phyloP scores from a whole-genome alignment of 2,329 filamentous ascomycete genomes.

The Ilyonectria destructans region DNA sequence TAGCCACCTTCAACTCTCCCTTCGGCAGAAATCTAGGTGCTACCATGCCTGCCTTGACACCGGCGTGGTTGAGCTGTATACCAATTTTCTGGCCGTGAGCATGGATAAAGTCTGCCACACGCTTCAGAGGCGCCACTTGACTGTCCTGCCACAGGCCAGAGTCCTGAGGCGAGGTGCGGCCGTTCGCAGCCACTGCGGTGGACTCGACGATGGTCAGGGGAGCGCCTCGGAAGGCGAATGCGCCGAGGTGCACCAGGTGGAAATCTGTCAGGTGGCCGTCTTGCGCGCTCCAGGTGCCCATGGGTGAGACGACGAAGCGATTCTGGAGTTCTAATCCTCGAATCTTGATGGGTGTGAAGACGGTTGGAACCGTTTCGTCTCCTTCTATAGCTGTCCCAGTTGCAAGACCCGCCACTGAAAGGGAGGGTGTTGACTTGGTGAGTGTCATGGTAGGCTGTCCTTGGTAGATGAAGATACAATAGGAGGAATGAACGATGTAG shows the following conservation, averaged over 20 bases:
- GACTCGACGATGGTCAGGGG: slow-evolving; percentile 79
- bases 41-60: slow-evolving; percentile 72
- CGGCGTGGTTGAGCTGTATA: slow-evolving; percentile 84
- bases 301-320: neutral
- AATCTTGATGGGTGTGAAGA: neutral
- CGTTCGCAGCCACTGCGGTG: slow-evolving; percentile 75
- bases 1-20: slow-evolving; percentile 72
- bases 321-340: neutral
- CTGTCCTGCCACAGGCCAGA: slow-evolving; percentile 80
- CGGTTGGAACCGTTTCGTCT: too few relatives aligned
- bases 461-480: too few relatives aligned
- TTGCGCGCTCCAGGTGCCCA: slow-evolving; percentile 15
- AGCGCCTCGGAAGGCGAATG: slow-evolving; percentile 78
- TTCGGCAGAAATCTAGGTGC: slow-evolving; percentile 55
- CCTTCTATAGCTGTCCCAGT: too few relatives aligned
- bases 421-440: too few relatives aligned
- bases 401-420: too few relatives aligned
- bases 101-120: slow-evolving; percentile 75
- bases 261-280: slow-evolving; percentile 76
- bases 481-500: too few relatives aligned
- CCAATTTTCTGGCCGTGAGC: slow-evolving; percentile 75
- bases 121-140: slow-evolving; percentile 74
- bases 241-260: slow-evolving; percentile 82
- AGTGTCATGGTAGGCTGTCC: too few relatives aligned
- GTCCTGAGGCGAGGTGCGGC: slow-evolving; percentile 82